A percentile compares a stretch with the other conserved stretches of the same genome.
Conservation (phyloP, 2,329 filamentous ascomycete genomes). For the Cladosporium halotolerans region DNA sequence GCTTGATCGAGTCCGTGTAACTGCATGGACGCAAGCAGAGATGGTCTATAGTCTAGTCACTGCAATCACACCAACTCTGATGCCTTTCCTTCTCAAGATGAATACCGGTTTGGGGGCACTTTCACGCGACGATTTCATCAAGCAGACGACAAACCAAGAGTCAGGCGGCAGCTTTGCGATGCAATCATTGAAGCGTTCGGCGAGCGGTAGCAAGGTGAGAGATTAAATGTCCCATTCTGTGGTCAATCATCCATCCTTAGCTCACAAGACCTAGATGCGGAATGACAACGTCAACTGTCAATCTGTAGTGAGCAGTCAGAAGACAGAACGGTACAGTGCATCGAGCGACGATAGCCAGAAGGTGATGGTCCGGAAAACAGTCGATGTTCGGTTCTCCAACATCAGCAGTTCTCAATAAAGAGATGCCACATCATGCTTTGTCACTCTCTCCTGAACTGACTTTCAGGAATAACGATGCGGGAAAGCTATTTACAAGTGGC, state of each 20-base stretch:
- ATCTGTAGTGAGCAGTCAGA: background rate
- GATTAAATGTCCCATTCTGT: background rate
- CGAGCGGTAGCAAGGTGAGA: background rate
- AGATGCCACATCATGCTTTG: no score
- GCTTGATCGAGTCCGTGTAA: background rate
- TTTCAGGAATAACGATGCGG: no score
- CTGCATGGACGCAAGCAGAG: constrained; percentile 5
- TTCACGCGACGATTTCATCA: constrained; percentile 2
- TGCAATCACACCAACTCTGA: background rate
- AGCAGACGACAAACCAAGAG: background rate
- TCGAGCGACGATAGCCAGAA: constrained; percentile 7
- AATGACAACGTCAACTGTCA: background rate
- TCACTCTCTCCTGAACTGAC: no score
- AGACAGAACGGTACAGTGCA: background rate
- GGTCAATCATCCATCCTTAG: background rate
- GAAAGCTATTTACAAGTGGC: no score
- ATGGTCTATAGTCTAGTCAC: constrained; percentile 1
- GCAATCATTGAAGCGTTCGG: background rate
- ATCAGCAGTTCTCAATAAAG: no score
- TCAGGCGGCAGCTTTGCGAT: background rate
- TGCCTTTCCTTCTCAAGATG: constrained; percentile 4
- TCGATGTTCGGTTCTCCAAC: background rate
- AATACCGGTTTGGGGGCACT: constrained; percentile 6
- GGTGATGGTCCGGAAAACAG: constrained; percentile 1
- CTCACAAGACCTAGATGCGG: background rate